A percentile compares a stretch with the other conserved stretches of the same genome.
Evolutionary conservation across 2,329 filamentous ascomycete species (phyloP).

Genomic region (Lachnellula arida): DNA sequence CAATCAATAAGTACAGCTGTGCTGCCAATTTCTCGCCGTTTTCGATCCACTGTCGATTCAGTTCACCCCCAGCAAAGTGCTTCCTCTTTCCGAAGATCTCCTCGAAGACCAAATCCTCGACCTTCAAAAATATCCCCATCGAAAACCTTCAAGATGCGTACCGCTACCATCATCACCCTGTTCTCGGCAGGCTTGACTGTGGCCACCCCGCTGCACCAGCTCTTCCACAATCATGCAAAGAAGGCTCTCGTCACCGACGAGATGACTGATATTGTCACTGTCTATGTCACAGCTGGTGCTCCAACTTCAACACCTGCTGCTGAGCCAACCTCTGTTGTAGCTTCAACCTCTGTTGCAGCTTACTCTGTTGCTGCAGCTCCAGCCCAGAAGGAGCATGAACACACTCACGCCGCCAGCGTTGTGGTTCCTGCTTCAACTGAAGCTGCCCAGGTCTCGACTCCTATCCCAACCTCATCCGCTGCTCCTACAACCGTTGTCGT

Average conservation of each 20-base stretch:
- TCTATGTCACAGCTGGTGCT: slow-evolving; percentile 35
- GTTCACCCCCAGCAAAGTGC: slow-evolving; percentile 9
- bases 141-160: slow-evolving; percentile 36
- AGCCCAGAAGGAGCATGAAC: no score
- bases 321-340: no score
- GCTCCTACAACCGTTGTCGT: slow-evolving; percentile 5
- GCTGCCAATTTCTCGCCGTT: slow-evolving; percentile 23
- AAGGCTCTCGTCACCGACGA: slow-evolving; percentile 24
- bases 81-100: slow-evolving; percentile 22
- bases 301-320: no score
- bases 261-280: slow-evolving; percentile 33
- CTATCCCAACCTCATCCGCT: neutral
- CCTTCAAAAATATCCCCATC: slow-evolving; percentile 1
- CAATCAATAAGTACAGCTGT: slow-evolving; percentile 26
- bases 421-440: slow-evolving; percentile 3
- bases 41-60: slow-evolving; percentile 8
- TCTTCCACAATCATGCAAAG: slow-evolving; percentile 27
- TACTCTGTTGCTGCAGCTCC: no score
- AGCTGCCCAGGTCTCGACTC: neutral
- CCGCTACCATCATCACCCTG: slow-evolving; percentile 34
- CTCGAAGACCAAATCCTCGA: neutral
- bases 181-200: slow-evolving; percentile 33
- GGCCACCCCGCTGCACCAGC: slow-evolving; percentile 33
- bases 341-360: no score
- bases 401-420: no score